These are phyloP conservation scores for Coprinopsis marcescibilis DNA, from an alignment of 768 basidiomycete species.

Conservation along the genomic window DNA sequence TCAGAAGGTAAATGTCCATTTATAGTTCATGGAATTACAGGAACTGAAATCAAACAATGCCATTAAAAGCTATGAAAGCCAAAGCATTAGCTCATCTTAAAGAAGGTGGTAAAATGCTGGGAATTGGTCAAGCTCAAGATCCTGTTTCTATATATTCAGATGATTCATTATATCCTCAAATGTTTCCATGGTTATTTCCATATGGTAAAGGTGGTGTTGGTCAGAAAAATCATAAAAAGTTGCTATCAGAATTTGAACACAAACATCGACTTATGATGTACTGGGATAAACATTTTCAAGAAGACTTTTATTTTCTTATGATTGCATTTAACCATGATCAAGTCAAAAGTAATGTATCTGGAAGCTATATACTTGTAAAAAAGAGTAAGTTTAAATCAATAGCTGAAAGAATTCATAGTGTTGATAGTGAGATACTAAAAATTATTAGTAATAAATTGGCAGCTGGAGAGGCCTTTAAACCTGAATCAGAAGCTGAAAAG, in stretches of 20 bases:
- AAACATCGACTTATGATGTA: conserved; percentile 26
- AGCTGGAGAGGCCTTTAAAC: conserved; percentile 13
- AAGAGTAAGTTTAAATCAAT: conserved; percentile 15
- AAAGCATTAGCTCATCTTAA: neutral
- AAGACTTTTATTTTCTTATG: conserved; percentile 25
- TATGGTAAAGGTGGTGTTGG: conserved; percentile 12
- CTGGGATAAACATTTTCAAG: conserved; percentile 31
- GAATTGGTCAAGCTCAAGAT: neutral
- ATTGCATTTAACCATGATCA: conserved; percentile 28
- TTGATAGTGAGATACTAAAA: conserved; percentile 12
- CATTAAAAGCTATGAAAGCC: neutral
- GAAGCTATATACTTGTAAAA: conserved; percentile 18
- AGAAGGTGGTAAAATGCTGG: neutral
- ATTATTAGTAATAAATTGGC: conserved; percentile 6
- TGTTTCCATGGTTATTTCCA: conserved; percentile 3
- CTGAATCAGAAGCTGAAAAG: conserved; percentile 16
- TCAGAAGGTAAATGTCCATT: conserved; percentile 28
- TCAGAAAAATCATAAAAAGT: neutral
- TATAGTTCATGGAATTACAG: neutral
- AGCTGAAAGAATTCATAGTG: conserved; percentile 8
- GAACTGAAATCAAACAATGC: neutral
- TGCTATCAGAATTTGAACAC: conserved; percentile 16
- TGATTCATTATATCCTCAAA: neutral
- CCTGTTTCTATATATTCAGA: neutral
- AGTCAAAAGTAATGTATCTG: conserved; percentile 17